Evolutionary conservation across 768 basidiomycete species (phyloP).

Genomic region (Suillus placidus): DNA sequence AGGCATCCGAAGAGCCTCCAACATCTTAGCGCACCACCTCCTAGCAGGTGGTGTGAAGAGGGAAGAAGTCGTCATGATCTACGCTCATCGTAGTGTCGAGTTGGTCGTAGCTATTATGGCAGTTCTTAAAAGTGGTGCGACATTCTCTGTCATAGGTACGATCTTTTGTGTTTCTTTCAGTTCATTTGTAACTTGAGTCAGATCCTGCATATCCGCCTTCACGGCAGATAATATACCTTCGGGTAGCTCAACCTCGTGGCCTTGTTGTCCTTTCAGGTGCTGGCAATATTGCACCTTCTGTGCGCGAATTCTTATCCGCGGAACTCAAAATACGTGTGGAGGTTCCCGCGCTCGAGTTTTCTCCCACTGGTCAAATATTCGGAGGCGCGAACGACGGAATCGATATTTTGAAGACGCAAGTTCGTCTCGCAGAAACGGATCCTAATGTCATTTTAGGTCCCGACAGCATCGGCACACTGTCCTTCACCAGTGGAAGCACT

Average conservation of each 20-base stretch:
- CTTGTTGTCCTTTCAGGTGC: constrained; percentile 91
- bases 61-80: constrained; percentile 98
- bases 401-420: constrained; percentile 65
- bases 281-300: constrained; percentile 75
- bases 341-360: constrained; percentile 85
- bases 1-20: constrained; percentile 81
- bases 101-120: constrained; percentile 98
- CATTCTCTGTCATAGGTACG: constrained; percentile 95
- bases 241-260: constrained; percentile 90
- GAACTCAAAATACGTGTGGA: constrained; percentile 88
- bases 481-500: constrained; percentile 96
- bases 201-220: constrained; percentile 97
- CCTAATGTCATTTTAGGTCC: constrained; percentile 89
- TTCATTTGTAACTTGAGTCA: constrained; percentile 33
- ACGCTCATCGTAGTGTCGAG: constrained; percentile 94
- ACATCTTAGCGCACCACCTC: constrained; percentile 89
- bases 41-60: constrained; percentile 82
- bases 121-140: constrained; percentile 92
- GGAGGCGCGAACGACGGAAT: constrained; percentile 56
- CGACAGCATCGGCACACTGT: constrained; percentile 91
- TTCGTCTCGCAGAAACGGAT: constrained; percentile 63
- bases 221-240: constrained; percentile 89
- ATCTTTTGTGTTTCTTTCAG: constrained; percentile 7
- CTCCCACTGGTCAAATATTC: constrained; percentile 59
- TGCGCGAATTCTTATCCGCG: constrained; percentile 77